These are phyloP conservation scores for Kurtzmaniella quercitrusa DNA, from an alignment of 1,139 yeast genomes.

Conservation along the genomic window DNA sequence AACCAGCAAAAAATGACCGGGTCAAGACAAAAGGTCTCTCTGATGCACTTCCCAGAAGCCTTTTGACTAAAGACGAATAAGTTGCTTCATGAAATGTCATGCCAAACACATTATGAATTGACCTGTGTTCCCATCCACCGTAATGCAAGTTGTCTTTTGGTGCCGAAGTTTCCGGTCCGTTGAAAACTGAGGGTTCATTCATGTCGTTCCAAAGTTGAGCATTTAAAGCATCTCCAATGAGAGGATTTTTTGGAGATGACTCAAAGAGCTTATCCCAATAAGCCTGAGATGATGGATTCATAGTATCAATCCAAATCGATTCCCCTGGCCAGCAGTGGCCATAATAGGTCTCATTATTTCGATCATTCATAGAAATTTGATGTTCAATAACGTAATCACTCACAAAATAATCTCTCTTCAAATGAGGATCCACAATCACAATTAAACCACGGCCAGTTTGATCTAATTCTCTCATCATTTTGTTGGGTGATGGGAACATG, in stretches of 20 bases:
- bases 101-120: constrained; percentile 84
- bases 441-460: constrained; percentile 77
- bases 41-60: constrained; percentile 42
- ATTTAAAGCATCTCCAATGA: constrained; percentile 54
- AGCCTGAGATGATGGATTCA: constrained; percentile 56
- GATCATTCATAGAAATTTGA: constrained; percentile 37
- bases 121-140: constrained; percentile 86
- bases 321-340: constrained; percentile 99
- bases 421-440: constrained; percentile 87
- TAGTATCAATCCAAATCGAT: constrained; percentile 86
- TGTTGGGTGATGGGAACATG: constrained; percentile 68
- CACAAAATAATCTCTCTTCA: constrained; percentile 65
- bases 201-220: constrained; percentile 94
- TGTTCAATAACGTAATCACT: constrained; percentile 48
- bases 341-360: constrained; percentile 42
- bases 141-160: constrained; percentile 76
- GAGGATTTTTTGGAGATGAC: constrained; percentile 21
- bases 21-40: constrained; percentile 87
- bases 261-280: constrained; percentile 52
- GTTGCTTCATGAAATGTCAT: constrained; percentile 78
- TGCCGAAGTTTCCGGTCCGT: constrained; percentile 90
- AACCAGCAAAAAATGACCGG: constrained; percentile 83
- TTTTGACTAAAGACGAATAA: constrained; percentile 52
- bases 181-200: constrained; percentile 95
- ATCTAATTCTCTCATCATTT: constrained; percentile 61